phyloP scores from a whole-genome alignment of 192 early-diverging fungal species.

The Phycomyces nitens region DNA sequence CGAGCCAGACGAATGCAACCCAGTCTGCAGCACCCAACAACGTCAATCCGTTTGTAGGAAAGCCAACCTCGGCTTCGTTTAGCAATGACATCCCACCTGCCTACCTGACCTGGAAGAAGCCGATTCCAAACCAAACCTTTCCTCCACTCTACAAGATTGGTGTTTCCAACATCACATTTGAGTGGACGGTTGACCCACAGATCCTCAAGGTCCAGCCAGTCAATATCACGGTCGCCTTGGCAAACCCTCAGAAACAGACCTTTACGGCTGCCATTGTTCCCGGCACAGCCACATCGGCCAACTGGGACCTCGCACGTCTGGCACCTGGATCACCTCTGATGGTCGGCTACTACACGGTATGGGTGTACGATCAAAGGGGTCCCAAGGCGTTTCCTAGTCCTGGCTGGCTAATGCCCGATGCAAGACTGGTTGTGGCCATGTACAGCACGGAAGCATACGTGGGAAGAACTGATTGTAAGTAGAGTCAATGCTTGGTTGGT shows the following conservation, averaged over 20 bases:
- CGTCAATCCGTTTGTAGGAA: constrained; percentile 27
- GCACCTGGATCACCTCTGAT: constrained; percentile 24
- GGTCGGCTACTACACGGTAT: constrained; percentile 34
- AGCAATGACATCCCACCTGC: constrained; percentile 29
- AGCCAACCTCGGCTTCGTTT: constrained; percentile 23
- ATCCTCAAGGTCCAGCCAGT: constrained; percentile 24
- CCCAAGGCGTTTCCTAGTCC: constrained; percentile 33
- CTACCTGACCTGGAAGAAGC: constrained; percentile 36
- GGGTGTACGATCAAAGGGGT: constrained; percentile 34
- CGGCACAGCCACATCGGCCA: constrained; percentile 28
- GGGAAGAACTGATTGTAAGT: constrained; percentile 33
- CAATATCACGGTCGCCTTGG: constrained; percentile 29
- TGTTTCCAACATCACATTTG: constrained; percentile 28
- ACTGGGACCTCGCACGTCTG: constrained; percentile 25
- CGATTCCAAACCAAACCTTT: constrained; percentile 29
- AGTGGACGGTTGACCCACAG: constrained; percentile 27
- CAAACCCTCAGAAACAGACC: constrained; percentile 35
- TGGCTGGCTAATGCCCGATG: constrained; percentile 35
- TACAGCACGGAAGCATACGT: constrained; percentile 34
- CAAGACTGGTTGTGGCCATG: constrained; percentile 21
- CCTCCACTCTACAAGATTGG: constrained; percentile 36
- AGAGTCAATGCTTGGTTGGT: background rate
- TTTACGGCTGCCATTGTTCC: constrained; percentile 18
- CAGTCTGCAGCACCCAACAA: constrained; percentile 13
- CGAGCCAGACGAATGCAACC: constrained; percentile 20